Conservation (phyloP, 2,329 filamentous ascomycete species). For the Monilinia fructigena region DNA sequence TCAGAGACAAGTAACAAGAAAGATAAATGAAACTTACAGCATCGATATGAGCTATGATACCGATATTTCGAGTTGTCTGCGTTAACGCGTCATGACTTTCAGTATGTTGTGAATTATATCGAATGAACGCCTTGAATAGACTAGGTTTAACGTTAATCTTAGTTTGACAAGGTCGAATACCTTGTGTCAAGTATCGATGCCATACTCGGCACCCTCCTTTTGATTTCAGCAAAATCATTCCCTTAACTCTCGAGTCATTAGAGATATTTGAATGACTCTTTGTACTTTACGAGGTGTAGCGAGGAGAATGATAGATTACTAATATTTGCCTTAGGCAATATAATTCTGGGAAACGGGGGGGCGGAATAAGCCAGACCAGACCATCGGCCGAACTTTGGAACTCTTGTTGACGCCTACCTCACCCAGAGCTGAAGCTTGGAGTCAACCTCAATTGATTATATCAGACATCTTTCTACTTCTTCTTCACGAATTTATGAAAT, state of each 20-base stretch:
- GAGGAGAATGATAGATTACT: constrained; percentile 3
- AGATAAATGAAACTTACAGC: constrained; percentile 52
- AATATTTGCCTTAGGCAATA: constrained; percentile 12
- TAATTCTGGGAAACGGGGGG: too few species aligned
- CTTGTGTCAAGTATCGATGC: constrained; percentile 30
- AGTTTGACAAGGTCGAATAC: constrained; percentile 2
- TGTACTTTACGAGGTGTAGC: not conserved
- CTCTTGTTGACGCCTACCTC: constrained; percentile 19
- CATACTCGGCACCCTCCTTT: constrained; percentile 34
- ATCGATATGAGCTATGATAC: constrained; percentile 98
- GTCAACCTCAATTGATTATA: constrained; percentile 9
- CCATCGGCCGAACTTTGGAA: constrained; percentile 3
- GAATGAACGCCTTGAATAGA: constrained; percentile 22
- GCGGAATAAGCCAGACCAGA: constrained; percentile 11
- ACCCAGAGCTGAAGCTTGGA: constrained; percentile 3
- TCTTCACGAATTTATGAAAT: constrained; percentile 20
- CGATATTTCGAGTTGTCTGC: constrained; percentile 81
- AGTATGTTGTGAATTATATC: constrained; percentile 29
- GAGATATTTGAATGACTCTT: not conserved
- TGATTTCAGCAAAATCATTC: constrained; percentile 35
- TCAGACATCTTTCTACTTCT: constrained; percentile 9
- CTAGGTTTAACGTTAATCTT: not conserved
- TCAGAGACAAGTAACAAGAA: constrained; percentile 21
- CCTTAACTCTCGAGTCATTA: constrained; percentile 31
- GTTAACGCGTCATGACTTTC: constrained; percentile 31